Evolutionary conservation across 495 filamentous ascomycete species (phyloP), one percentile per base, ranked within the genome.

Genomic region (Neurospora discreta): DNA sequence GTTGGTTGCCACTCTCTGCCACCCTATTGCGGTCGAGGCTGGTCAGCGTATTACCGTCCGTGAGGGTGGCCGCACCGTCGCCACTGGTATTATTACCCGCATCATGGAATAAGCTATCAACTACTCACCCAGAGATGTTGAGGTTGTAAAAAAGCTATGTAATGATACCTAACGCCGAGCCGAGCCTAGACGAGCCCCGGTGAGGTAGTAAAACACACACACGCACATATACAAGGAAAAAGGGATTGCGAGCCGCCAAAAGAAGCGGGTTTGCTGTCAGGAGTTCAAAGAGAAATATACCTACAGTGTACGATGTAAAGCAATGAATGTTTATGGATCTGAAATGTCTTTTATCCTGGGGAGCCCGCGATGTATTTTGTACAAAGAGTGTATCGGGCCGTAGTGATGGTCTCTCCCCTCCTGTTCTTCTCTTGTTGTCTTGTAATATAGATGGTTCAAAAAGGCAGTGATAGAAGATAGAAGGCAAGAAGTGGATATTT

Each of bases 41-140:
- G 94, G 95, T 74, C 91, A 95, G 86, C 90, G 95, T 70, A 93
- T 98, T 86, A 99, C 97, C 87, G 88, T 99, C 79, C 91, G 95
- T 80, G 95, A 99, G 84, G 95, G 93, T 84, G 93, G 95, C 74
- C 88, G 93, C 73, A 98, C 94, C 67, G 93, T 97, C 70, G 93
- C 93, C 72, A 98, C 94, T 77, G 94, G 94, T 81, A 82, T 98
- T 73, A 88, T 98, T 74, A 98, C 94, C 76, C 88, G 90, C 78
- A 91, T 98, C 79, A 74, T 97, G 69, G 84, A 90, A 77, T 92
- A 89, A 86, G 70, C 68, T 40, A 18, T 39, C 18, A 26, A 23
- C 15, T 39, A 39, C 68, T 26, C 36, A 20, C 26, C 8, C 52
- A 39, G 65, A 38, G 40, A 39, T 68, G 39, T 72, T 39, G 38